These are phyloP conservation scores for Lichtheimia ramosa DNA, from an alignment of 371 early-diverging fungal genomes.

Conservation along the genomic window DNA sequence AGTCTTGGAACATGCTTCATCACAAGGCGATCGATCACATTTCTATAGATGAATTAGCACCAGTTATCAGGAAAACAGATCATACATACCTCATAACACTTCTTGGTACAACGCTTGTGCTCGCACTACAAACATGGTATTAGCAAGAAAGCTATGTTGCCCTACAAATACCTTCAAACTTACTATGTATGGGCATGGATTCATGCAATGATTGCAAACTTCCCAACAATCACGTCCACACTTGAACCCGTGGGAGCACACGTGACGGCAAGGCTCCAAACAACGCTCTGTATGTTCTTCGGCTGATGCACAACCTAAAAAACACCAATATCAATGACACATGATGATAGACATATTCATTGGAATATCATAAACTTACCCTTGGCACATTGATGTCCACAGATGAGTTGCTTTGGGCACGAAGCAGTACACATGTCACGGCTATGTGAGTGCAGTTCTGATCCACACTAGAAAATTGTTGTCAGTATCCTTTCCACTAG, in stretches of 20 bases:
- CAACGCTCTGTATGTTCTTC: slow-evolving; percentile 48
- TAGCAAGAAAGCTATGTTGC: not conserved
- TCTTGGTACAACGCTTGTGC: slow-evolving; percentile 36
- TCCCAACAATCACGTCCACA: slow-evolving; percentile 41
- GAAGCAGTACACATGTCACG: slow-evolving; percentile 27
- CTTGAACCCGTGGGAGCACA: slow-evolving; percentile 43
- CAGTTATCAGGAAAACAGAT: not conserved
- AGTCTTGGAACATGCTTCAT: slow-evolving; percentile 23
- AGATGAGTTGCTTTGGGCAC: slow-evolving; percentile 49
- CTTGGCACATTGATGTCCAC: slow-evolving; percentile 48
- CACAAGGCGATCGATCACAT: slow-evolving; percentile 50
- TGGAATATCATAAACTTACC: slow-evolving; percentile 15
- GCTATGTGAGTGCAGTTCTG: slow-evolving; percentile 24
- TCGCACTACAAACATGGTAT: slow-evolving; percentile 16
- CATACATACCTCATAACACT: slow-evolving; percentile 34
- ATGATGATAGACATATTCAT: no score
- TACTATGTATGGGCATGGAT: slow-evolving; percentile 36
- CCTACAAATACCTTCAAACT: not conserved
- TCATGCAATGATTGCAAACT: slow-evolving; percentile 31
- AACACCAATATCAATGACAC: not conserved
- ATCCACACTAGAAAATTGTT: slow-evolving; percentile 30
- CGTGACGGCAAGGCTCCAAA: slow-evolving; percentile 31
- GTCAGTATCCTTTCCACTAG: not conserved
- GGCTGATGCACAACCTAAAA: slow-evolving; percentile 43
- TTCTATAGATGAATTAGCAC: slow-evolving; percentile 12